Evolutionary conservation across 2,329 filamentous ascomycete species (phyloP), one percentile per base, ranked within the genome.

Genomic region (Lasiodiplodia sp.): DNA sequence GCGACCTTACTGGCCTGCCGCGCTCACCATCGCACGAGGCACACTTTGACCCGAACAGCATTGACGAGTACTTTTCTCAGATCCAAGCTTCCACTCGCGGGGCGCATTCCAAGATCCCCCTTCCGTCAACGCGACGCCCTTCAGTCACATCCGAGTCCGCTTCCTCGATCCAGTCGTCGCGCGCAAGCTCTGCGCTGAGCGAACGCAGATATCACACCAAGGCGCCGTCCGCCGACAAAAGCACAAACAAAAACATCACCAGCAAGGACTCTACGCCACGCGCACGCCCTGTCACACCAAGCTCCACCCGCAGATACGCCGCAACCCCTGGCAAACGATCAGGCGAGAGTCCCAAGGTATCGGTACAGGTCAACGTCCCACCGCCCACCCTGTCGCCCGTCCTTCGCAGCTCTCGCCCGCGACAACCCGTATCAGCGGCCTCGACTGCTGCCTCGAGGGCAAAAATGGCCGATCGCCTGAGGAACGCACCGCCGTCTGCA

Each of bases 141-240:
- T 79, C 77, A 66, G 72, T 70, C n/a, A 72, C 75, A 4, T 80
- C 78, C 66, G 77, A 79, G 51, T 78, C 76, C 18, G 76, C 73
- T 66, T 77, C 78, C 3, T 78, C 78, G 21, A 76, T 71, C n/a
- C 74, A 72, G 10, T 79, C 77, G 6, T 73, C 74, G 6, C 78
- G 73, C 53, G 75, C 75, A 60, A 75, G 75, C 16, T 68, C 70
- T 10, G 63, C 68, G 16, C 63, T 71, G 58, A 69, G 70, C 12
- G 52, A 56, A 3, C 69, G 67, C 11, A 68, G 40, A 38, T 70
- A 75, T 71, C 74, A 73, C 37, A 72, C 72, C 60, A 72, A 71
- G 10, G 78, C 78, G 23, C 75, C 77, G 23, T 75, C 74, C 8
- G 71, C 73, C 31, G 58, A 68, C 25, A 57, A 52, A n/a, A 56